These are phyloP conservation scores for Basipetospora chlamydospora DNA, from an alignment of 2,329 filamentous ascomycete species.

Conservation along the genomic window DNA sequence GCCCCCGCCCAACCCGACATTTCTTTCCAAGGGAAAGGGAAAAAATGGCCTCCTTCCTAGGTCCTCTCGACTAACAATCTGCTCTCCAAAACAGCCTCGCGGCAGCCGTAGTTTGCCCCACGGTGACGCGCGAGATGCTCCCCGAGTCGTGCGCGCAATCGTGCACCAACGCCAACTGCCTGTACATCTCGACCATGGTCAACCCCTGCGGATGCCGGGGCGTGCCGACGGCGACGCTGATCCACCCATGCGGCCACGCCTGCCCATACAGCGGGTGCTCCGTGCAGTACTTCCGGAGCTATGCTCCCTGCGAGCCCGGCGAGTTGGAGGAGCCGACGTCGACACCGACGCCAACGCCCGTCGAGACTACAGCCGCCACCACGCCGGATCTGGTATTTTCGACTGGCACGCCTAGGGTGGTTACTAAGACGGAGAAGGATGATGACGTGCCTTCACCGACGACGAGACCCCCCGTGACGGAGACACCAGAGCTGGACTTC, in stretches of 20 bases:
- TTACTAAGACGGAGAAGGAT: too few relatives aligned
- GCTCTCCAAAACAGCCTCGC: neutral
- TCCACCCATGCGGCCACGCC: neutral
- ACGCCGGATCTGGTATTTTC: too few relatives aligned
- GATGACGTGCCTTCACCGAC: too few relatives aligned
- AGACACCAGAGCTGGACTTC: too few relatives aligned
- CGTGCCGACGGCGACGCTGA: conserved; percentile 1
- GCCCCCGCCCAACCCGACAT: neutral
- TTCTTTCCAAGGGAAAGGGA: neutral
- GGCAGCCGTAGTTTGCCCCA: neutral
- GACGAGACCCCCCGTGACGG: too few relatives aligned
- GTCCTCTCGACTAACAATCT: neutral
- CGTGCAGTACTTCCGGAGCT: neutral
- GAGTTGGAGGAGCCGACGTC: conserved; percentile 2
- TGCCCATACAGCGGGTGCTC: conserved; percentile 3
- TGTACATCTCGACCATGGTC: conserved; percentile 3
- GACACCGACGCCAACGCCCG: neutral
- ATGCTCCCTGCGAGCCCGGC: neutral
- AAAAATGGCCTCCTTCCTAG: too few relatives aligned
- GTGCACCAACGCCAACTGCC: neutral
- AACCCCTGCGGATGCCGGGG: conserved; percentile 3
- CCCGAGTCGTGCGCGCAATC: neutral
- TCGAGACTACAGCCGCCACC: neutral
- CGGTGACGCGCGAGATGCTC: neutral
- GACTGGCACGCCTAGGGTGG: too few relatives aligned